These are phyloP conservation scores for Rhodotorula sp. DNA, from an alignment of 1,284 basidiomycete species.

Conservation along the genomic window DNA sequence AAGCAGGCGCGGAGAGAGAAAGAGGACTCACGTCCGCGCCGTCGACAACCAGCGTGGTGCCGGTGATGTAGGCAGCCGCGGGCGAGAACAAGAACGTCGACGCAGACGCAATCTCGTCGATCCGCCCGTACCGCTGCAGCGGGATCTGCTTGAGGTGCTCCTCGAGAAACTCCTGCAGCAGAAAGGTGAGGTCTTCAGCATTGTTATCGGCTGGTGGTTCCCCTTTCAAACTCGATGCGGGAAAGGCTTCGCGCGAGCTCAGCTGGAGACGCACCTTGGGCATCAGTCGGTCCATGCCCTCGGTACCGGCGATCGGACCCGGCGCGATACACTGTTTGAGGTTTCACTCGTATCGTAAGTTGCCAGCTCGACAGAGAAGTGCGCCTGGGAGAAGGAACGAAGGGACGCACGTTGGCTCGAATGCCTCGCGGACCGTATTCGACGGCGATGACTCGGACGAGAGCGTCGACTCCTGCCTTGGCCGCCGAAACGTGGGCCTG, in stretches of 20 bases:
- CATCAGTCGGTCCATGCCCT: conserved; percentile 72
- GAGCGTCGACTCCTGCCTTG: conserved; percentile 89
- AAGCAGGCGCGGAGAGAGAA: not conserved
- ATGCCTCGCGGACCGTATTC: conserved; percentile 95
- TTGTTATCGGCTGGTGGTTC: not conserved
- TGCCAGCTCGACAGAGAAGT: not conserved
- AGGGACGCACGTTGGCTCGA: conserved; percentile 69
- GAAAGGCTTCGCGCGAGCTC: too few relatives aligned
- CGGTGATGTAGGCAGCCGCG: conserved; percentile 63
- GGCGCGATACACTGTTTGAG: conserved; percentile 32
- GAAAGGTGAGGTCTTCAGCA: not conserved
- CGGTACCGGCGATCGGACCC: conserved; percentile 74
- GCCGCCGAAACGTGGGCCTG: conserved; percentile 93
- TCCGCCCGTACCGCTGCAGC: conserved; percentile 62
- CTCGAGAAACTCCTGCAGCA: conserved; percentile 11
- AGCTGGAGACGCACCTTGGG: conserved; percentile 49
- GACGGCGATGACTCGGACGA: conserved; percentile 76
- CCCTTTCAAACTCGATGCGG: too few relatives aligned
- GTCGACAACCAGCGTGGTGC: conserved; percentile 41
- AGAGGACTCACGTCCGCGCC: conserved; percentile 31
- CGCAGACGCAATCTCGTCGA: conserved; percentile 75
- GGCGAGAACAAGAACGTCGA: conserved; percentile 85
- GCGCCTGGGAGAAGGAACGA: not conserved
- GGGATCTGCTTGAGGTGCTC: conserved; percentile 51
- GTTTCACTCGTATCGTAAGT: too few relatives aligned